Evolutionary conservation across 2,329 filamentous ascomycete species (phyloP).

Genomic region (Ophiocordyceps australis): DNA sequence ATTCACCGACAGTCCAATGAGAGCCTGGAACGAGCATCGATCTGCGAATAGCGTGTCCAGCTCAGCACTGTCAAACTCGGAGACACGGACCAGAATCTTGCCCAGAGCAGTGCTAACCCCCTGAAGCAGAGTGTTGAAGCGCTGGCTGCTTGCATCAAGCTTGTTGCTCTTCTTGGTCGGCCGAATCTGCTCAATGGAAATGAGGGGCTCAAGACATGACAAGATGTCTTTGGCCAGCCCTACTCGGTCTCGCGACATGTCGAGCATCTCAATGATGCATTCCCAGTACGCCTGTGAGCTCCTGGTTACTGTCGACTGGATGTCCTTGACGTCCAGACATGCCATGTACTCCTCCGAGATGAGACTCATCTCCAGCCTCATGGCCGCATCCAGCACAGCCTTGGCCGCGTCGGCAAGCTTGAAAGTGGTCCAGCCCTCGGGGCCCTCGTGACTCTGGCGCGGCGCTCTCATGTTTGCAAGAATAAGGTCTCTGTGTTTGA

Average conservation of each 20-base stretch:
- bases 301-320: slow-evolving; percentile 49
- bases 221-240: slow-evolving; percentile 59
- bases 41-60: slow-evolving; percentile 53
- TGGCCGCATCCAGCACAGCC: slow-evolving; percentile 32
- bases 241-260: slow-evolving; percentile 52
- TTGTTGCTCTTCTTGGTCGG: slow-evolving; percentile 26
- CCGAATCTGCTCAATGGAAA: slow-evolving; percentile 58
- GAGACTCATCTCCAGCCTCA: slow-evolving; percentile 24
- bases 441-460: too few relatives aligned
- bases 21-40: slow-evolving; percentile 48
- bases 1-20: slow-evolving; percentile 67
- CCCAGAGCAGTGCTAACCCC: slow-evolving; percentile 41
- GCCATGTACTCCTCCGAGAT: slow-evolving; percentile 29
- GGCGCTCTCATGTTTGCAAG: slow-evolving; percentile 15
- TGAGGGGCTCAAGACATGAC: slow-evolving; percentile 48
- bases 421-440: slow-evolving; percentile 19
- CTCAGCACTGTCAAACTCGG: slow-evolving; percentile 53
- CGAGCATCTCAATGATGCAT: slow-evolving; percentile 49
- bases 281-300: slow-evolving; percentile 35
- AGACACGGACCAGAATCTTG: slow-evolving; percentile 59
- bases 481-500: slow-evolving; percentile 44
- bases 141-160: slow-evolving; percentile 23
- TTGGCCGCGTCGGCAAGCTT: slow-evolving; percentile 24
- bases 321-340: slow-evolving; percentile 34
- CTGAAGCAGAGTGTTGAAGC: slow-evolving; percentile 59